These are phyloP conservation scores for Pontederia paniculata DNA, from an alignment of 176 grass and related monocot genomes.

Conservation along the genomic window DNA sequence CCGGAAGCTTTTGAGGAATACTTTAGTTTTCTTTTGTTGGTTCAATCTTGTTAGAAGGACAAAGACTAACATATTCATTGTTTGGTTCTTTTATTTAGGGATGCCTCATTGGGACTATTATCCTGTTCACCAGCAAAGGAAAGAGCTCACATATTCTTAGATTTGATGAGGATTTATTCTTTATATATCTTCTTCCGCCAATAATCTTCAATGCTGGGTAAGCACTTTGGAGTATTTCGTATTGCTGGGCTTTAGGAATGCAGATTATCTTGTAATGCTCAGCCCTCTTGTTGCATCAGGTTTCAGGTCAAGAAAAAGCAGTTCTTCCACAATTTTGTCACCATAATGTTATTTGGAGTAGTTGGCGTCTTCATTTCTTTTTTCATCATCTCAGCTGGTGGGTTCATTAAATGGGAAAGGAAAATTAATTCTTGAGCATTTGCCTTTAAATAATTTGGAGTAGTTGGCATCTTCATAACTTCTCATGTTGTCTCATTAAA, in stretches of 20 bases:
- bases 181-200: slow-evolving; percentile 77
- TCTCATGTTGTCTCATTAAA: too few species aligned
- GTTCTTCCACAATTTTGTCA: slow-evolving; percentile 92
- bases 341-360: slow-evolving; percentile 83
- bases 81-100: slow-evolving; percentile 26
- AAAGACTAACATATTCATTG: too few species aligned
- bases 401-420: background rate
- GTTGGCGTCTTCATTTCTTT: slow-evolving; percentile 76
- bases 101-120: slow-evolving; percentile 43
- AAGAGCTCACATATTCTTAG: slow-evolving; percentile 59
- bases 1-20: too few species aligned
- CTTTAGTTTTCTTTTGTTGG: too few species aligned
- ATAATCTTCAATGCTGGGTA: slow-evolving; percentile 96
- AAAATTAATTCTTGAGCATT: too few species aligned
- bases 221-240: slow-evolving; percentile 5
- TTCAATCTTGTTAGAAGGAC: too few species aligned
- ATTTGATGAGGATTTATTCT: slow-evolving; percentile 90
- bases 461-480: too few species aligned
- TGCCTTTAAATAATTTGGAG: too few species aligned
- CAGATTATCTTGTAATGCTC: background rate
- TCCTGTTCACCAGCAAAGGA: slow-evolving; percentile 52
- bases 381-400: slow-evolving; percentile 57
- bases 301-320: slow-evolving; percentile 97
- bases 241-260: background rate
- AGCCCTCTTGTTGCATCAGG: slow-evolving; percentile 20